These are phyloP conservation scores for Aspergillus homomorphus DNA, from an alignment of 495 filamentous ascomycete genomes.

Conservation along the genomic window DNA sequence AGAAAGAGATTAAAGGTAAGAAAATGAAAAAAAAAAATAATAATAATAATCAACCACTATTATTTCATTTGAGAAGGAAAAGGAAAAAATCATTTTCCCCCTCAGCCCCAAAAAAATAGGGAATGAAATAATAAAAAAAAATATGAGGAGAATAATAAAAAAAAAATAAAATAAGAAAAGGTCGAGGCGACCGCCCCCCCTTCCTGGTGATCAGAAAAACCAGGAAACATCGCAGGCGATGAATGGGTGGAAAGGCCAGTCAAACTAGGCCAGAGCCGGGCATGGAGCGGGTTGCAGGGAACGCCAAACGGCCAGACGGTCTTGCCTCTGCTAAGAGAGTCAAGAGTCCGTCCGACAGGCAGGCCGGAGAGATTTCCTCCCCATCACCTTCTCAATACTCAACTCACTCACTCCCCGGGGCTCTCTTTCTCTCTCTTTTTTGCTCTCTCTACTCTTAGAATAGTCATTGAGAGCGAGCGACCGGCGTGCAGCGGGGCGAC, in stretches of 20 bases:
- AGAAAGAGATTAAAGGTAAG: constrained; percentile 5
- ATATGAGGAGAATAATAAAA: constrained; percentile 12
- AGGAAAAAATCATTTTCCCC: constrained; percentile 6
- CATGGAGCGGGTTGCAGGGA: constrained; percentile 17
- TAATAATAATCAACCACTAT: constrained; percentile 6
- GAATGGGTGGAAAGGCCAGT: constrained; percentile 12
- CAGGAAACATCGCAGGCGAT: constrained; percentile 13
- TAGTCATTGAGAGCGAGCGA: constrained; percentile 14
- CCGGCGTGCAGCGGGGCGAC: constrained; percentile 23
- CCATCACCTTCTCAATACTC: neutral
- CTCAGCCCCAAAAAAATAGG: neutral
- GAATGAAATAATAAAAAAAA: constrained; percentile 6
- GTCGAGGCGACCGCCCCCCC: constrained; percentile 7
- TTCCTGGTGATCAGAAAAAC: constrained; percentile 16
- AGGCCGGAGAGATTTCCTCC: neutral
- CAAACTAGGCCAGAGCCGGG: constrained; percentile 16
- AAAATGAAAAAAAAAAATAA: constrained; percentile 10
- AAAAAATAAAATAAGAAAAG: constrained; percentile 13
- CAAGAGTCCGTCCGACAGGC: neutral
- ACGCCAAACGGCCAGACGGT: constrained; percentile 11
- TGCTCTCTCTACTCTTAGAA: neutral
- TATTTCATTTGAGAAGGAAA: constrained; percentile 5
- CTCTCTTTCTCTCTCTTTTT: neutral
- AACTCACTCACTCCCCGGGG: no score
- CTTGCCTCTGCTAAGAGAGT: neutral